phyloP scores from a whole-genome alignment of 2,329 filamentous ascomycete species.

The Monosporascus sp. region DNA sequence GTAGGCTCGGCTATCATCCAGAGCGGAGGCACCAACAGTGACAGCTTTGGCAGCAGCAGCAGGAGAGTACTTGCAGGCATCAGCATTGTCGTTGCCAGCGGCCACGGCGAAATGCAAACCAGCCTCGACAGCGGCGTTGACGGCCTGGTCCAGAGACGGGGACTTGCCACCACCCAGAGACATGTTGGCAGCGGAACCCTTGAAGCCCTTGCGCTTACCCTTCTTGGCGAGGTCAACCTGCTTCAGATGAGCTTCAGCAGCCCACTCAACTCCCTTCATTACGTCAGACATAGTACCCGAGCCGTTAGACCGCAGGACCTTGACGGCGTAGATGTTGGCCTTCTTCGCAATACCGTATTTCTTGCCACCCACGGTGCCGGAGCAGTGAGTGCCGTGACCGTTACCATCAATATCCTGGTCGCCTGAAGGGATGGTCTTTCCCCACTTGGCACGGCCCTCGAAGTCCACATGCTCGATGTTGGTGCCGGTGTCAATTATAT shows the following conservation, averaged over 20 bases:
- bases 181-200: slow-evolving; percentile 99
- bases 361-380: slow-evolving; percentile 93
- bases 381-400: slow-evolving; percentile 98
- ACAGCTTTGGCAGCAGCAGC: slow-evolving; percentile 87
- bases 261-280: slow-evolving; percentile 96
- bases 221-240: slow-evolving; percentile 74
- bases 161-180: slow-evolving; percentile 98
- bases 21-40: slow-evolving; percentile 90
- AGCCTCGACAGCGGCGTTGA: slow-evolving; percentile 86
- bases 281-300: slow-evolving; percentile 98
- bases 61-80: slow-evolving; percentile 98
- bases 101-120: slow-evolving; percentile 98
- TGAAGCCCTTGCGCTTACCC: slow-evolving; percentile 93
- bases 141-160: slow-evolving; percentile 79
- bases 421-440: slow-evolving; percentile 84
- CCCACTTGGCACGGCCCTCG: slow-evolving; percentile 91
- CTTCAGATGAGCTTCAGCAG: slow-evolving; percentile 72
- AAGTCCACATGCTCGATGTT: slow-evolving; percentile 95
- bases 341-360: slow-evolving; percentile 99
- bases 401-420: slow-evolving; percentile 93
- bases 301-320: slow-evolving; percentile 95
- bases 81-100: slow-evolving; percentile 96
- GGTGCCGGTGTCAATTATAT: slow-evolving; percentile 97
- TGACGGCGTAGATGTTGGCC: slow-evolving; percentile 93
- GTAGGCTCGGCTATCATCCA: slow-evolving; percentile 94